Percentiles rank a stretch among this genome's conserved stretches.
These are phyloP conservation scores for Fusarium heterosporum DNA, from an alignment of 2,329 filamentous ascomycete genomes.

Conservation along the genomic window DNA sequence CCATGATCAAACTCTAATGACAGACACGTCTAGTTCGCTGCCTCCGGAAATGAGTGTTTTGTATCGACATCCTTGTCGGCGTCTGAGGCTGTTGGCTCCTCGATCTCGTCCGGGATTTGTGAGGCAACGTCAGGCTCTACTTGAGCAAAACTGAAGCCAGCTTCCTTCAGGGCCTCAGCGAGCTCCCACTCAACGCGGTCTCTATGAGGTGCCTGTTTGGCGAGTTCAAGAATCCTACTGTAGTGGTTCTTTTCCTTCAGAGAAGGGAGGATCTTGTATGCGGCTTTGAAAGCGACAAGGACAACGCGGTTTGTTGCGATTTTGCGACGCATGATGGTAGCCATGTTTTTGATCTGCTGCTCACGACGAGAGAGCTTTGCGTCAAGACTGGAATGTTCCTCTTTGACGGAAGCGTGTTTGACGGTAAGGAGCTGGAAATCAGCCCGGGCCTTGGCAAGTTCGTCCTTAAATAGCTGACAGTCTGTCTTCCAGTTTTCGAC, in stretches of 20 bases:
- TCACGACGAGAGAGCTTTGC: neutral
- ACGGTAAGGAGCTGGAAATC: neutral
- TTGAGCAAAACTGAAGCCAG: neutral
- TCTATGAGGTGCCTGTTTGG: neutral
- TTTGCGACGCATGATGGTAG: slow-evolving; percentile 7
- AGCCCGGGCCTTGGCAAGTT: neutral
- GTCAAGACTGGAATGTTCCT: neutral
- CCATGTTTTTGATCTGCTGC: slow-evolving; percentile 2
- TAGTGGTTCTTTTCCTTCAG: neutral
- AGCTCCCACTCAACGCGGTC: slow-evolving; percentile 6
- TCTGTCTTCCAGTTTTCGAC: slow-evolving; percentile 2
- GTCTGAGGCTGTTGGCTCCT: neutral
- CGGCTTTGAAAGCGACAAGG: slow-evolving; percentile 13
- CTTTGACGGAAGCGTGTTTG: neutral
- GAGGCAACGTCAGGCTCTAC: too few species aligned
- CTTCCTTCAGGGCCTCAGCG: neutral
- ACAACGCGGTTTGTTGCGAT: slow-evolving; percentile 1
- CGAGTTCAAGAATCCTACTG: neutral
- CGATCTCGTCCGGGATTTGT: neutral
- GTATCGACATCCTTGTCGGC: neutral
- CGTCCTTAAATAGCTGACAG: neutral
- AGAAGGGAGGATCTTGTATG: slow-evolving; percentile 6
- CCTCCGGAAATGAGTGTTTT: neutral
- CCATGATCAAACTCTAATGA: neutral
- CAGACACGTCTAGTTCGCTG: neutral